Base-by-base conservation (phyloP, 2,329 filamentous ascomycete species). In the Sporothrix phasma region DNA sequence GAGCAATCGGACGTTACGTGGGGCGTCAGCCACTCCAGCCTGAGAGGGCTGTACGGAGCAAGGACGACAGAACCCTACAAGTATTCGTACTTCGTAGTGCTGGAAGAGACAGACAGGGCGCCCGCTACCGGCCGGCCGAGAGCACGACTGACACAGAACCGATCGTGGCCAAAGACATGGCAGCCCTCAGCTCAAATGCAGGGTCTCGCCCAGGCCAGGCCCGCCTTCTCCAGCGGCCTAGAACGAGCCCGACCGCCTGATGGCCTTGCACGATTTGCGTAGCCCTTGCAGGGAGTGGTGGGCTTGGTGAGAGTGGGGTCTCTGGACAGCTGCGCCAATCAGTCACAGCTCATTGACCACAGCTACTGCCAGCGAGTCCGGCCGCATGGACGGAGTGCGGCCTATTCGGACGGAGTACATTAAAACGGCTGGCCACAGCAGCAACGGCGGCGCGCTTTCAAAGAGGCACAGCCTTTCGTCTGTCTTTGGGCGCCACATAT, bases 1-100 rank as follows among this genome's bases (percentile, higher is more conserved):
- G 39, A 56, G 61, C 39, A 13, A 37, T 39, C 37, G 34, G 61
- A 26, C 41, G 39, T 63, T 62, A 54, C 49, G 49, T 56, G 61
- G 39, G 61, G 49, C 24, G 47, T 26, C 6, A n/a, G n/a, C n/a
- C n/a, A n/a, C n/a, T n/a, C n/a, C n/a, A n/a, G n/a, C n/a, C n/a
- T n/a, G n/a, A n/a, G n/a, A n/a, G n/a, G n/a, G n/a, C n/a, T n/a
- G n/a, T n/a, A n/a, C n/a, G n/a, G n/a, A n/a, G n/a, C n/a, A n/a
- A n/a, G n/a, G n/a, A n/a, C n/a, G n/a, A n/a, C n/a, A n/a, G n/a
- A n/a, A n/a, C n/a, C n/a, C n/a, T n/a, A n/a, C n/a, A n/a, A n/a
- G n/a, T n/a, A n/a, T n/a, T n/a, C n/a, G n/a, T n/a, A n/a, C n/a
- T n/a, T n/a, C n/a, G n/a, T n/a, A n/a, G n/a, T n/a, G n/a, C n/a